A percentile compares a stretch with the other conserved stretches of the same genome.
Evolutionary conservation across 1,284 basidiomycete genomes (phyloP).

Genomic region (Cutaneotrichosporon cutaneum): DNA sequence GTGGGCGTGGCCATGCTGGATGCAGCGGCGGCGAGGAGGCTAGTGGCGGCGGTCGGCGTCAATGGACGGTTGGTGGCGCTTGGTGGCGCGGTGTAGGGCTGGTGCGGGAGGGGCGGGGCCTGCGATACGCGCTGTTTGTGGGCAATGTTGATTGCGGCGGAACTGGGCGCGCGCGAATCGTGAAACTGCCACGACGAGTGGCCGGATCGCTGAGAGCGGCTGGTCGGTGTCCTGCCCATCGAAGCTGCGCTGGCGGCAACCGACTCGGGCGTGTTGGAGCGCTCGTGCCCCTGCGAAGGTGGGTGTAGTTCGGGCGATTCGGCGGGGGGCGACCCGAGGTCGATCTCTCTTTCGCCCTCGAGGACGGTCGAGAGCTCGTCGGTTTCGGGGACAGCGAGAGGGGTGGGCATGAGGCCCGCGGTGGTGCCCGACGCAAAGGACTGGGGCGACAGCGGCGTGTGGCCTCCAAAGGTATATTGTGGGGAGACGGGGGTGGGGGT

Average conservation of each 20-base stretch:
- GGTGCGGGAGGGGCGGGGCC: constrained; percentile 12
- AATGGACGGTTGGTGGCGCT: constrained; percentile 10
- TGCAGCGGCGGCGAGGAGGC: constrained; percentile 4
- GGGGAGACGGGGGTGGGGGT: constrained; percentile 16
- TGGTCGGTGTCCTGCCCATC: background rate
- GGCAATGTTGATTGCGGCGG: constrained; percentile 14
- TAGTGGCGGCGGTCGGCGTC: constrained; percentile 8
- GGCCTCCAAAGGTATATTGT: constrained; percentile 21
- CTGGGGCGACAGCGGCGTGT: constrained; percentile 12
- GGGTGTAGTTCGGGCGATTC: background rate
- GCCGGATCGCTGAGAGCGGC: constrained; percentile 3
- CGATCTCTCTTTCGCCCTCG: background rate
- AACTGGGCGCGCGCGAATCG: background rate
- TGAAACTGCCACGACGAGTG: constrained; percentile 10
- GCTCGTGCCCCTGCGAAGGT: background rate
- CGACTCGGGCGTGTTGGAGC: background rate
- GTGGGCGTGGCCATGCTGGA: constrained; percentile 8
- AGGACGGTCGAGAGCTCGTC: background rate
- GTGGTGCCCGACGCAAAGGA: background rate
- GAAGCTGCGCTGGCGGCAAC: background rate
- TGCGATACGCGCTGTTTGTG: constrained; percentile 17
- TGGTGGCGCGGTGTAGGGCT: constrained; percentile 15
- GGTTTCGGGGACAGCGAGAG: background rate
- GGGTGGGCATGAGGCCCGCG: background rate
- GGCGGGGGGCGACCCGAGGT: background rate